Base-by-base conservation (phyloP, 257 asterid genomes). In the Pogostemon cablin region DNA sequence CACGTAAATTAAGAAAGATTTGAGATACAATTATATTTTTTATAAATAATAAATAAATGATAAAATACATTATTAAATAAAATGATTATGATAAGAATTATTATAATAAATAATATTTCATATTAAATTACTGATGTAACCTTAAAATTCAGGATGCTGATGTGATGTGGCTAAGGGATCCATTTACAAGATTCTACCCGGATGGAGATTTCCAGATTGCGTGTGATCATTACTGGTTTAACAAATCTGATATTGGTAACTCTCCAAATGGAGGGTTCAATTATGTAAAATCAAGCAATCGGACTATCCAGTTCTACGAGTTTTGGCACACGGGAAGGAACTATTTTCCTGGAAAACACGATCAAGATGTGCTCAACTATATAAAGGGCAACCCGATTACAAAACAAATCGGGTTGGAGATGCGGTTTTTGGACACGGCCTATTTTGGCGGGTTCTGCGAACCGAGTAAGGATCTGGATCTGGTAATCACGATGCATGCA, bases 361-460 rank as follows among this genome's bases (percentile, higher is more conserved):
- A 87, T 46, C 95, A 87, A 52, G 91, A 87, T 25, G 95, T 83
- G 43, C 78, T 87, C 10, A 84, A 85, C 78, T 3, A 12, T 65
- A 79, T 87, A 40, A 87, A 86, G 63, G 15, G 39, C 44, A 58
- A 76, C 57, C 81, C 85, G 5, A 76, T 69, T 63, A 62, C 80
- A 2, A 1, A 2, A 11, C 10, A 60, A 37, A 78, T 83, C 66
- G 86, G 85, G 8, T 60, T 85, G 73, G 56, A 84, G 52, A 80
- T 87, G 0, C 70, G 79, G 71, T 87, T 87, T 62, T 68, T 83
- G 74, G 81, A 80, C 38, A 87, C 95, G 0, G 79, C 81, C 17
- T 52, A 81, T 10, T 87, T 80, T 67, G 83, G 95, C 4, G 95
- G 95, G 69, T 83, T 82, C 58, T 87, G 93, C 42, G 81, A 87